Evolutionary conservation across 2,329 filamentous ascomycete species (phyloP), one percentile per base, ranked within the genome.

Genomic region (Raffaelea arxii): DNA sequence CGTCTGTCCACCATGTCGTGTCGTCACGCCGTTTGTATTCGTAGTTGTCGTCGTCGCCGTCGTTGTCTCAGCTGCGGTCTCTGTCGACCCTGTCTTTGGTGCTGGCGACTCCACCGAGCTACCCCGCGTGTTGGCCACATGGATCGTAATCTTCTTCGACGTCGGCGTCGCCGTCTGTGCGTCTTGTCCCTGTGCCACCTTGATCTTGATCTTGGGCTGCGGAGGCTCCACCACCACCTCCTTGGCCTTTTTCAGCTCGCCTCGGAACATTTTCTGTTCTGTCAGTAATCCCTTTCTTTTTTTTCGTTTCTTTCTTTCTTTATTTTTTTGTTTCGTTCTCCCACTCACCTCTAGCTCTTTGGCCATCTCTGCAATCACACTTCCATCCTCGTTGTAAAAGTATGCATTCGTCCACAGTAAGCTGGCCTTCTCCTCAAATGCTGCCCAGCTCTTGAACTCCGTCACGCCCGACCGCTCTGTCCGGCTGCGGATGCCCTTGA

Each of bases 371-470:
- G 82, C 87, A 44, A 95, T 90, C 16, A 88, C 84, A 58, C 90
- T 95, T 4, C 84, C 86, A 59, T 95, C 89, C 62, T 95, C 87
- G 55, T 96, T 96, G 69, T 91, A 96, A 49, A 83, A 83, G 57
- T 81, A 84, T 0, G 89, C 88, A 62, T 96, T 96, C 42, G 75
- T 76, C 90, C 90, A 96, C 38, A 96, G 80, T 44, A 86, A 74
- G 56, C 81, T 85, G 12, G 86, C 74, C 57, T 86, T 85, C 46
- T 89, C 81, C 60, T 88, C 87, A 54, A 95, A 87, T 1, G 80
- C 75, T 47, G 80, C 75, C 90, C 90, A 96, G 43, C 71, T 84
- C 61, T 87, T 90, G 64, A 89, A 87, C 41, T 88, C 80, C 42
- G 71, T 80, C 4, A 72, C 57, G 2, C 75, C 75, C 0, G 82